A percentile compares a stretch with the other conserved stretches of the same genome.
These are phyloP conservation scores for Candida pseudoviswanathii DNA, from an alignment of 1,139 yeast species.

Conservation along the genomic window DNA sequence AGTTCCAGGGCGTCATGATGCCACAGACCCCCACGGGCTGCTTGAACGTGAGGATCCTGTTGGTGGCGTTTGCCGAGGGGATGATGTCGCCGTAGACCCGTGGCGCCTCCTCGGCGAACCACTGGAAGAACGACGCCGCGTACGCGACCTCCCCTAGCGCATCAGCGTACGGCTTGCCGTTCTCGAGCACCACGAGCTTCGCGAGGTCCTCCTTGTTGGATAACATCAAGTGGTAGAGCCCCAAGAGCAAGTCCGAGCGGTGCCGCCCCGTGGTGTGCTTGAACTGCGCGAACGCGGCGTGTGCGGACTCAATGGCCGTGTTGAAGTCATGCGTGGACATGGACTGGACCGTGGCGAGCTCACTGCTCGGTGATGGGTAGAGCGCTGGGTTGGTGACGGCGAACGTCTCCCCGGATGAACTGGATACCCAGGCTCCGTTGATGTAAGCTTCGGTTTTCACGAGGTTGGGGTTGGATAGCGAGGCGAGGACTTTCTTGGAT, in stretches of 20 bases:
- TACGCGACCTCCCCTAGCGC: conserved; percentile 76
- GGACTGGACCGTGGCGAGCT: conserved; percentile 42
- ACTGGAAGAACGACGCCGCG: conserved; percentile 80
- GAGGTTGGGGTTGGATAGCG: conserved; percentile 33
- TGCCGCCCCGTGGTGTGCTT: conserved; percentile 41
- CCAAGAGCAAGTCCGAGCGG: conserved; percentile 39
- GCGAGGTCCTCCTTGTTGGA: conserved; percentile 78
- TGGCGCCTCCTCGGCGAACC: conserved; percentile 89
- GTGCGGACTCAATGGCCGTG: conserved; percentile 42
- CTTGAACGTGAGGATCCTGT: conserved; percentile 65
- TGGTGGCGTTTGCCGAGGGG: conserved; percentile 58
- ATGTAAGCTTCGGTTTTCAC: conserved; percentile 43
- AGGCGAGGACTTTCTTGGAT: conserved; percentile 18
- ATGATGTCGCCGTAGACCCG: conserved; percentile 73
- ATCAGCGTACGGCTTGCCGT: conserved; percentile 80
- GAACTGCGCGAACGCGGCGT: conserved; percentile 36
- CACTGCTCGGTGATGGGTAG: conserved; percentile 28
- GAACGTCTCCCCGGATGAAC: conserved; percentile 29
- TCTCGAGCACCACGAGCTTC: conserved; percentile 71
- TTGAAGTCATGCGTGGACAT: conserved; percentile 37
- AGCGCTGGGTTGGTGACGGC: conserved; percentile 50
- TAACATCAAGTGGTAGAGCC: conserved; percentile 55
- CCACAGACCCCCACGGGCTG: conserved; percentile 93
- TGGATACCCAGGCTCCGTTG: conserved; percentile 46
- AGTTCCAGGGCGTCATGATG: conserved; percentile 93